phyloP scores from a whole-genome alignment of 1,139 yeast species.

The Pneumocystis oryctolagi region DNA sequence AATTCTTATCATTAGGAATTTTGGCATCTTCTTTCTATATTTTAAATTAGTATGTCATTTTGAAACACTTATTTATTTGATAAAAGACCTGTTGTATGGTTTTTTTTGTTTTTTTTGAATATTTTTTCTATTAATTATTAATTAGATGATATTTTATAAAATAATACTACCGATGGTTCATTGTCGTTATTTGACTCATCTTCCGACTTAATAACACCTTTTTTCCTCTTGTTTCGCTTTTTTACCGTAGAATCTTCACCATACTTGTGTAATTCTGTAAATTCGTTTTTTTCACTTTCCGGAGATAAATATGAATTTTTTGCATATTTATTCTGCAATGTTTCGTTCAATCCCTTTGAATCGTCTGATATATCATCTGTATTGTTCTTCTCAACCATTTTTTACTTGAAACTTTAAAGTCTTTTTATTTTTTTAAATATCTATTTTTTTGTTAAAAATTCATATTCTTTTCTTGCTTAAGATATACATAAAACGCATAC shows the following conservation, averaged over 20 bases:
- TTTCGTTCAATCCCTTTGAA: not conserved
- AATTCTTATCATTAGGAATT: not conserved
- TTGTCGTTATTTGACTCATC: not conserved
- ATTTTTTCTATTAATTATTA: not conserved
- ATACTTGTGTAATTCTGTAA: not conserved
- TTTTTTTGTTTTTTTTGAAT: not conserved
- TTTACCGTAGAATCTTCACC: not conserved
- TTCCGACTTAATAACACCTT: not conserved
- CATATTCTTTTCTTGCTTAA: not conserved
- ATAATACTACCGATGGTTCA: not conserved
- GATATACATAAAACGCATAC: not conserved
- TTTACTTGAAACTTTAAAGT: not conserved
- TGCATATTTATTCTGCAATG: not conserved
- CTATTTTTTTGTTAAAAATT: not conserved
- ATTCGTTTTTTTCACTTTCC: not conserved
- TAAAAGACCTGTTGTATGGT: not conserved
- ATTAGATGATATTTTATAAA: not conserved
- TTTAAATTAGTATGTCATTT: not conserved
- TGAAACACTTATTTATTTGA: not conserved
- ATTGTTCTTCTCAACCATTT: not conserved
- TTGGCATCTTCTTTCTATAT: not conserved
- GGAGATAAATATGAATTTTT: not conserved
- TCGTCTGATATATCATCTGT: not conserved
- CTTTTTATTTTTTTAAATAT: not conserved
- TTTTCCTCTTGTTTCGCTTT: not conserved